These are phyloP conservation scores for Ceratocystis harringtonii DNA, from an alignment of 2,329 filamentous ascomycete species.

Conservation along the genomic window DNA sequence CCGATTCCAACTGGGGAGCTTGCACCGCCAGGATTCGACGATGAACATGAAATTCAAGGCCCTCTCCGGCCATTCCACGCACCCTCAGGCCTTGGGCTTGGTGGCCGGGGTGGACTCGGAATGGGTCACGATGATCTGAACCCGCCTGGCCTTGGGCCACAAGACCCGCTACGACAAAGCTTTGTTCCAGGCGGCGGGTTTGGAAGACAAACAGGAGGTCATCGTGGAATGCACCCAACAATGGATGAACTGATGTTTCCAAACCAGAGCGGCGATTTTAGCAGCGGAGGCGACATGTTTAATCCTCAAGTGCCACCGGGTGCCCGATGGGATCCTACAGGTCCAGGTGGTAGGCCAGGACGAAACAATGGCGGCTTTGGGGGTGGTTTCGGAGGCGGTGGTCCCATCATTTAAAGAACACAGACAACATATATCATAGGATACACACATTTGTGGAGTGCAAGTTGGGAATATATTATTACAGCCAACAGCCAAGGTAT, in stretches of 20 bases:
- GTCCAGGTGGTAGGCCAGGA: conserved; percentile 37
- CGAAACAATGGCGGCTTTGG: conserved; percentile 22
- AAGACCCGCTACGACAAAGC: conserved; percentile 61
- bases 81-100: conserved; percentile 17
- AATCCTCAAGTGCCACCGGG: conserved; percentile 63
- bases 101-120: conserved; percentile 43
- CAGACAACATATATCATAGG: not conserved
- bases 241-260: conserved; percentile 94
- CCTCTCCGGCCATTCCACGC: conserved; percentile 32
- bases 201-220: conserved; percentile 27
- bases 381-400: conserved; percentile 20
- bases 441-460: not conserved
- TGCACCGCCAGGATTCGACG: conserved; percentile 79
- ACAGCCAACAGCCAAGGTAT: not conserved
- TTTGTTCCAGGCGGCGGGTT: conserved; percentile 48
- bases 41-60: conserved; percentile 71
- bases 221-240: conserved; percentile 76
- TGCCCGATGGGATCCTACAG: conserved; percentile 78
- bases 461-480: not conserved
- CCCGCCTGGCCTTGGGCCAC: conserved; percentile 68
- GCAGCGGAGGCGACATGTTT: conserved; percentile 28
- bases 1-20: conserved; percentile 57
- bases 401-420: conserved; percentile 21
- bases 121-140: conserved; percentile 81
- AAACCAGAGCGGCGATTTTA: conserved; percentile 54